A percentile compares a stretch with the other conserved stretches of the same genome.
These are phyloP conservation scores for Astathelohania contejeani DNA, from an alignment of 371 early-diverging fungal genomes.

Conservation along the genomic window DNA sequence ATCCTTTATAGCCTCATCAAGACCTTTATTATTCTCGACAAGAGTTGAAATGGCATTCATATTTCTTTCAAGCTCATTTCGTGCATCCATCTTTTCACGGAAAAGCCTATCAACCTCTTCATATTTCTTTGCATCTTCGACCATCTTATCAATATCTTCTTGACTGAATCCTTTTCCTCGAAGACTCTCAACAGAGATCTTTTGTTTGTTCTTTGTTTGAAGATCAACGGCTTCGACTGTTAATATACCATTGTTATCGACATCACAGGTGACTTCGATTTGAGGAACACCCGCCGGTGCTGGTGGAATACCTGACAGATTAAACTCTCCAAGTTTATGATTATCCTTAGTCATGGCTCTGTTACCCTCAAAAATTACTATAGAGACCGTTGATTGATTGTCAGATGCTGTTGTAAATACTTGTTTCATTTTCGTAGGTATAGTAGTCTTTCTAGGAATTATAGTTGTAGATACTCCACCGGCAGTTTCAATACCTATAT, in stretches of 20 bases:
- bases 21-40: background rate
- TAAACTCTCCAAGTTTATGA: conserved; percentile 75
- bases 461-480: conserved; percentile 85
- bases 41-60: background rate
- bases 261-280: conserved; percentile 59
- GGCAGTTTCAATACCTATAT: conserved; percentile 75
- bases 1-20: background rate
- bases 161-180: conserved; percentile 54
- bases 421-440: conserved; percentile 72
- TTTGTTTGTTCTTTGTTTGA: conserved; percentile 55
- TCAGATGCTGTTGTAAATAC: conserved; percentile 79
- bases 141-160: conserved; percentile 53
- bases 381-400: conserved; percentile 73
- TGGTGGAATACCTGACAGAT: conserved; percentile 65
- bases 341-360: conserved; percentile 73
- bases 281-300: conserved; percentile 55
- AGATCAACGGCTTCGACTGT: conserved; percentile 57
- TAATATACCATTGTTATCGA: conserved; percentile 58
- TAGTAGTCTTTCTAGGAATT: conserved; percentile 70
- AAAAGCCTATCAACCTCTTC: conserved; percentile 23
- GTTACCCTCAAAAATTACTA: conserved; percentile 79
- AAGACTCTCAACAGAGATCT: conserved; percentile 56
- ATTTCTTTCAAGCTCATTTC: conserved; percentile 12
- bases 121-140: conserved; percentile 24
- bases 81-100: conserved; percentile 3